Evolutionary conservation across 257 asterid genomes (phyloP).

Genomic region (Sherardia arvensis): DNA sequence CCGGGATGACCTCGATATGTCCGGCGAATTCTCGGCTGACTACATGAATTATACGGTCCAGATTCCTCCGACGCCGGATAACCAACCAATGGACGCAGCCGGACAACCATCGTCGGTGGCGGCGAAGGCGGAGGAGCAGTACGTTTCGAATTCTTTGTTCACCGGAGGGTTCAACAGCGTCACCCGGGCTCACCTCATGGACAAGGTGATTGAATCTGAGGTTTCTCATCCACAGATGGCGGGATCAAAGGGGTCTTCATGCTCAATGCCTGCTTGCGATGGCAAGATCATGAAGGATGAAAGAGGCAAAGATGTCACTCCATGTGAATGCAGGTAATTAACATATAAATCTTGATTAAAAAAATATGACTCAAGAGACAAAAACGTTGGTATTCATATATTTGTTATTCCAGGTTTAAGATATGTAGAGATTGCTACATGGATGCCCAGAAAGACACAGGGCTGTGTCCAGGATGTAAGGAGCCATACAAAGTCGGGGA

Average conservation of each 20-base stretch:
- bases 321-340: not conserved
- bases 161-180: not conserved
- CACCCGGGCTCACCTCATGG: not conserved
- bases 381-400: no score
- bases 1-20: not conserved
- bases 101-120: not conserved
- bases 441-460: not conserved
- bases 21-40: not conserved
- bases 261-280: not conserved
- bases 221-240: not conserved
- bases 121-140: not conserved
- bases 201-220: not conserved
- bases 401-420: not conserved
- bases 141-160: not conserved
- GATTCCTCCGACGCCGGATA: not conserved
- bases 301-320: not conserved
- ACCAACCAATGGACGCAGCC: not conserved
- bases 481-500: not conserved
- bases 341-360: no score
- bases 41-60: not conserved
- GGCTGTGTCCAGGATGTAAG: not conserved
- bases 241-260: not conserved
- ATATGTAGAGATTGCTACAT: not conserved
- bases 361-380: no score
- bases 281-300: not conserved